Percentiles rank a stretch among this genome's conserved stretches.
Evolutionary conservation across 352 stramenopile genomes (phyloP).

Genomic region (Phytopythium litorale): DNA sequence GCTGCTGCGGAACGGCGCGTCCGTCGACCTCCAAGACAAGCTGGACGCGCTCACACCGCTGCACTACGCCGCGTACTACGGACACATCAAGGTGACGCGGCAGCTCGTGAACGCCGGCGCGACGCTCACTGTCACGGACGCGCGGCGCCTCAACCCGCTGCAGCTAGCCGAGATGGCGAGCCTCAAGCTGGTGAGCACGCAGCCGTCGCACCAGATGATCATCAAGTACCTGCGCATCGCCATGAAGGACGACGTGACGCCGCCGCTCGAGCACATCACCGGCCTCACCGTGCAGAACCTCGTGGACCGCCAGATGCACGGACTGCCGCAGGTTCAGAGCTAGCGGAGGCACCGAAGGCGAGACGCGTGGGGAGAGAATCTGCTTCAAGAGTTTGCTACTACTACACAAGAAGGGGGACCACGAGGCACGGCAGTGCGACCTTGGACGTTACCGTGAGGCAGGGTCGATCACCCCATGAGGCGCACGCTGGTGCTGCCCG

Average conservation of each 20-base stretch:
- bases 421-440: not conserved
- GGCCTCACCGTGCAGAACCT: slow-evolving; percentile 65
- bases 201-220: slow-evolving; percentile 84
- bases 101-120: slow-evolving; percentile 55
- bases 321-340: slow-evolving; percentile 28
- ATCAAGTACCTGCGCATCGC: slow-evolving; percentile 75
- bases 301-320: slow-evolving; percentile 57
- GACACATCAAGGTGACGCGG: slow-evolving; percentile 65
- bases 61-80: slow-evolving; percentile 75
- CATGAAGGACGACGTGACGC: slow-evolving; percentile 72
- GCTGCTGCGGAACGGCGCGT: slow-evolving; percentile 62
- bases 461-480: slow-evolving; percentile 28
- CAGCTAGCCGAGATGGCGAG: slow-evolving; percentile 74
- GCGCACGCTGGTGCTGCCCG: slow-evolving; percentile 33
- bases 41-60: slow-evolving; percentile 60
- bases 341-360: not conserved
- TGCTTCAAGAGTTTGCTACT: slow-evolving; percentile 7
- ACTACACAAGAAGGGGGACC: not conserved
- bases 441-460: not conserved
- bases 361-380: not conserved
- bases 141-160: slow-evolving; percentile 61
- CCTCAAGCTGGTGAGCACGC: slow-evolving; percentile 67
- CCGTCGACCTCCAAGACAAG: slow-evolving; percentile 51
- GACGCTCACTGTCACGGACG: slow-evolving; percentile 42
- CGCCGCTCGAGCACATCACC: slow-evolving; percentile 70